Conservation (phyloP, 192 early-diverging fungal species). For the Entomortierella chlamydospora region DNA sequence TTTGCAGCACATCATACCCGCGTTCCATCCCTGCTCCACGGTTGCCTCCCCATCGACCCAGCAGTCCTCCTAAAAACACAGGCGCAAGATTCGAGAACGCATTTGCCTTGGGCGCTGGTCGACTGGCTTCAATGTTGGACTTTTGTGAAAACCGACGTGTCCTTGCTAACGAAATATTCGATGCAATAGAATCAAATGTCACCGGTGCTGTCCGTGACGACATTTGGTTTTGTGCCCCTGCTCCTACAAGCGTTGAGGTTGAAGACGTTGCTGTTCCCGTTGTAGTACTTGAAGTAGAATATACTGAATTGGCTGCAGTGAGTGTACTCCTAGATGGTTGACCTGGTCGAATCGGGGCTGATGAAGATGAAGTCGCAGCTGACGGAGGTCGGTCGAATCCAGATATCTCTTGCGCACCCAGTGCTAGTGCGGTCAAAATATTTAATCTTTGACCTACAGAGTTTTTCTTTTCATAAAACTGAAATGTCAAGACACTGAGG, state of each 20-base stretch:
- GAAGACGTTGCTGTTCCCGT: neutral
- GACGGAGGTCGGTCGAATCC: constrained; percentile 16
- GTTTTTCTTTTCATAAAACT: constrained; percentile 43
- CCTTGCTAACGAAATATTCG: constrained; percentile 16
- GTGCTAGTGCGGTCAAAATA: constrained; percentile 31
- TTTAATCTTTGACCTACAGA: constrained; percentile 38
- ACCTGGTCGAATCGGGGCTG: neutral
- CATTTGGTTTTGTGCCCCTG: neutral
- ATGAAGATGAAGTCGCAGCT: neutral
- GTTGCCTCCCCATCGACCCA: constrained; percentile 54
- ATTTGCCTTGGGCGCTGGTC: constrained; percentile 41
- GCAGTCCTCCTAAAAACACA: constrained; percentile 28
- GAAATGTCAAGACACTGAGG: constrained; percentile 25
- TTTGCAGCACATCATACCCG: constrained; percentile 39
- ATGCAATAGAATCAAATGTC: constrained; percentile 25
- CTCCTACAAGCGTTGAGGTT: constrained; percentile 1
- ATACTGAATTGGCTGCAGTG: neutral
- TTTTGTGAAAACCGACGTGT: constrained; percentile 48
- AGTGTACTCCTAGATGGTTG: neutral
- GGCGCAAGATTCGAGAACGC: constrained; percentile 46
- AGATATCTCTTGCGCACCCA: constrained; percentile 34
- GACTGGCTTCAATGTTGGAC: constrained; percentile 32
- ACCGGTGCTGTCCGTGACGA: neutral
- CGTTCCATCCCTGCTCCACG: constrained; percentile 45
- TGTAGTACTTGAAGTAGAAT: neutral